Evolutionary conservation across 306 rosid genomes (phyloP).

Genomic region (Prunus campanulata): DNA sequence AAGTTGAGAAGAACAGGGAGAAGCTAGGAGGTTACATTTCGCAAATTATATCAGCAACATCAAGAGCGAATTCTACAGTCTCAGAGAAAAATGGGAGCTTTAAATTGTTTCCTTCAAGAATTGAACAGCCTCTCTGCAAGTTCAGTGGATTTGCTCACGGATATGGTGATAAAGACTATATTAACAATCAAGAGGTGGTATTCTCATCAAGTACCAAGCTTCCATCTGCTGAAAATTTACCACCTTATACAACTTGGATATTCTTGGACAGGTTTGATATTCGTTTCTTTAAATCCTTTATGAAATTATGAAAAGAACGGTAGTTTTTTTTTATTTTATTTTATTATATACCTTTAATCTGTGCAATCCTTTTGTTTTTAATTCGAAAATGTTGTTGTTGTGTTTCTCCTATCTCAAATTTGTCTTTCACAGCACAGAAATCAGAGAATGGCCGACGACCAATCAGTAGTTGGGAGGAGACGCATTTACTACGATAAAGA

Average conservation of each 20-base stretch:
- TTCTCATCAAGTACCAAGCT: constrained; percentile 55
- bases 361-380: neutral
- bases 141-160: constrained; percentile 53
- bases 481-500: constrained; percentile 85
- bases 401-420: constrained; percentile 50
- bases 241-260: constrained; percentile 90
- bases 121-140: constrained; percentile 57
- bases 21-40: constrained; percentile 49
- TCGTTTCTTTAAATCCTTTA: neutral
- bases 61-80: constrained; percentile 31
- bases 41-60: constrained; percentile 30
- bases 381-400: constrained; percentile 21
- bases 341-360: neutral
- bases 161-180: constrained; percentile 58
- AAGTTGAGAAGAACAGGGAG: constrained; percentile 60
- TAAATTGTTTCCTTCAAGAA: constrained; percentile 61
- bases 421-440: constrained; percentile 69
- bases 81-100: constrained; percentile 30
- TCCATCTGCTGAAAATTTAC: constrained; percentile 60
- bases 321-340: no score
- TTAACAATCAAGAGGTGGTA: constrained; percentile 46
- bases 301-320: neutral
- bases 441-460: constrained; percentile 99
- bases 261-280: constrained; percentile 74
- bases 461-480: constrained; percentile 92